Evolutionary conservation across 1,284 basidiomycete species (phyloP).

Genomic region (Microbotryomycetes sp.): DNA sequence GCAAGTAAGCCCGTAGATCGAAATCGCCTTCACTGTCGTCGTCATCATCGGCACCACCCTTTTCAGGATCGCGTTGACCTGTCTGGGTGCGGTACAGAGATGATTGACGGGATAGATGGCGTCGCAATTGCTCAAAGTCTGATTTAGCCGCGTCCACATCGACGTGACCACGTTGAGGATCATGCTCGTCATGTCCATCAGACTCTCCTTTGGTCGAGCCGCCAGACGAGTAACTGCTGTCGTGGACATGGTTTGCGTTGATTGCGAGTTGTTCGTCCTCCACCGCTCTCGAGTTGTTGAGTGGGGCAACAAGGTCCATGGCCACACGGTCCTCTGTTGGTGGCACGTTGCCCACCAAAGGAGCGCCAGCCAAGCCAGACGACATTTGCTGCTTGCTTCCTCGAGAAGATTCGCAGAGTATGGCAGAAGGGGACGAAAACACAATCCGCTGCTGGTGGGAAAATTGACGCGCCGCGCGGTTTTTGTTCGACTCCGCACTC

Average conservation of each 20-base stretch:
- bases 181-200: background rate
- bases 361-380: background rate
- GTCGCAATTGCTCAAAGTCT: slow-evolving; percentile 46
- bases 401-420: too few species aligned
- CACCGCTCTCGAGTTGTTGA: too few species aligned
- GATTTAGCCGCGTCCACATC: slow-evolving; percentile 58
- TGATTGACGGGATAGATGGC: slow-evolving; percentile 14
- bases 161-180: slow-evolving; percentile 44
- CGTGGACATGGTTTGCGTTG: background rate
- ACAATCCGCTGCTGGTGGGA: too few species aligned
- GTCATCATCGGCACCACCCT: slow-evolving; percentile 19
- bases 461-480: too few species aligned
- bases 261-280: background rate
- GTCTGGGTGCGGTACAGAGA: slow-evolving; percentile 25
- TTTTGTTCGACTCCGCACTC: too few species aligned
- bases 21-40: slow-evolving; percentile 46
- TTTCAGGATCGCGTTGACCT: slow-evolving; percentile 27
- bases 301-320: too few species aligned
- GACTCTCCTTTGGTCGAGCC: background rate
- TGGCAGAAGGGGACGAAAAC: too few species aligned
- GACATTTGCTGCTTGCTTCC: too few species aligned
- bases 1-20: slow-evolving; percentile 68
- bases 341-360: background rate
- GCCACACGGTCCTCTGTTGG: background rate
- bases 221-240: background rate